phyloP scores from a whole-genome alignment of 1,139 yeast species.

The Sugiyamaella pinicola region DNA sequence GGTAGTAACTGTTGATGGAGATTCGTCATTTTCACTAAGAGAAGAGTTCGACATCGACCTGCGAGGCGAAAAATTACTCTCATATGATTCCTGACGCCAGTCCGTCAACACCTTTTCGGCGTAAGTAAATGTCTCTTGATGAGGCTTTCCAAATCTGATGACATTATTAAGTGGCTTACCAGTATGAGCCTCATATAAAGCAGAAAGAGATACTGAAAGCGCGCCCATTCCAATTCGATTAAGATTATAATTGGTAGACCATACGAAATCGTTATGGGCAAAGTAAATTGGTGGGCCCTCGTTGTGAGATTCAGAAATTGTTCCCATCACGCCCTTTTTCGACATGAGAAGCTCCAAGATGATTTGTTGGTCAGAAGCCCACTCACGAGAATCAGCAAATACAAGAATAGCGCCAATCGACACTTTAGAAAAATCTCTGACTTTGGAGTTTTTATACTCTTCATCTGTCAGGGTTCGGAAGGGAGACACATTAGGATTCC shows the following conservation, averaged over 20 bases:
- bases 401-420: slow-evolving; percentile 72
- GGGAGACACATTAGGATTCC: slow-evolving; percentile 86
- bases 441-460: slow-evolving; percentile 57
- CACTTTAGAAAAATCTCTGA: slow-evolving; percentile 65
- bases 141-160: slow-evolving; percentile 82
- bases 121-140: slow-evolving; percentile 76
- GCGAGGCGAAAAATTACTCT: slow-evolving; percentile 36
- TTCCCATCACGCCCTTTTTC: slow-evolving; percentile 80
- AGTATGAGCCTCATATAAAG: slow-evolving; percentile 76
- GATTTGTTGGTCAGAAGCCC: slow-evolving; percentile 91
- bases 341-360: slow-evolving; percentile 75
- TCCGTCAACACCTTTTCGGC: slow-evolving; percentile 72
- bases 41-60: slow-evolving; percentile 2
- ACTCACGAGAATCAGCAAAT: slow-evolving; percentile 81
- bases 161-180: slow-evolving; percentile 70
- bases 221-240: slow-evolving; percentile 92
- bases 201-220: slow-evolving; percentile 79
- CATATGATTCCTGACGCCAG: slow-evolving; percentile 79
- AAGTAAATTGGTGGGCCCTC: slow-evolving; percentile 83
- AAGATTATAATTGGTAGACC: slow-evolving; percentile 83
- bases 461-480: slow-evolving; percentile 75
- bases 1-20: slow-evolving; percentile 27
- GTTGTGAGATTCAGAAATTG: slow-evolving; percentile 63
- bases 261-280: slow-evolving; percentile 85
- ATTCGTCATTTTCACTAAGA: slow-evolving; percentile 9